Evolutionary conservation across 495 filamentous ascomycete species (phyloP), one percentile per base, ranked within the genome.

Genomic region (Hypoxylon crocopeplum): DNA sequence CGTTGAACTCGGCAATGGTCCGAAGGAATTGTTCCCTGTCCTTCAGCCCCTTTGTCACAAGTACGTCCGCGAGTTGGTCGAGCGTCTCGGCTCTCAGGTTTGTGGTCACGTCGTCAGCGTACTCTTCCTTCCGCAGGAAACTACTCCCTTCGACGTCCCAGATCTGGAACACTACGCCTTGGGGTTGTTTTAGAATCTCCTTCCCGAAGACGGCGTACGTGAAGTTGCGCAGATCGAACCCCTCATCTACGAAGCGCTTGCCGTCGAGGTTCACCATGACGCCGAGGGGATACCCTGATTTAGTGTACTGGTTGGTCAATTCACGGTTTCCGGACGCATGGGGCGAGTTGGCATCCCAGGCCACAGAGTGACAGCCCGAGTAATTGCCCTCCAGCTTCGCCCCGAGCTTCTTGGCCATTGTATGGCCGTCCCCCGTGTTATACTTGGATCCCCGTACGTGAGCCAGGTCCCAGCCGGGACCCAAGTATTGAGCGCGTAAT

Each of bases 261-360:
- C 86, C 86, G 1, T 79, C 59, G 0, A 66, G 42, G 48, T 88
- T 88, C 10, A 88, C 41, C 81, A 86, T 87, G 3, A 88, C 47
- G 0, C 84, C 86, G 0, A 88, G 70, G 2, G 86, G 86, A 50
- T 88, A 88, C 3, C 86, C 86, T 12, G 78, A 83, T 56, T 87
- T 88, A 5, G 86, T 88, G 63, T 79, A 88, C 67, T 85, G 76
- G 47, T 88, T 88, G 36, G 84, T 82, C 5, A 81, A 51, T 11
- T 64, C 72, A 5, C 80, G 75, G 41, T 86, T 77, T 1, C 86
- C 84, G 0, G 70, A 67, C 32, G 82, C 60, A 0, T 72, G 55
- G 1, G 78, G 72, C 0, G 84, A 75, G 63, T 84, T 79, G 0
- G 83, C 84, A 56, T 88, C 86, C 86, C 85, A 87, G 10, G 78